Evolutionary conservation across 2,329 filamentous ascomycete species (phyloP).

Genomic region (Sporothrix dimorphospora): DNA sequence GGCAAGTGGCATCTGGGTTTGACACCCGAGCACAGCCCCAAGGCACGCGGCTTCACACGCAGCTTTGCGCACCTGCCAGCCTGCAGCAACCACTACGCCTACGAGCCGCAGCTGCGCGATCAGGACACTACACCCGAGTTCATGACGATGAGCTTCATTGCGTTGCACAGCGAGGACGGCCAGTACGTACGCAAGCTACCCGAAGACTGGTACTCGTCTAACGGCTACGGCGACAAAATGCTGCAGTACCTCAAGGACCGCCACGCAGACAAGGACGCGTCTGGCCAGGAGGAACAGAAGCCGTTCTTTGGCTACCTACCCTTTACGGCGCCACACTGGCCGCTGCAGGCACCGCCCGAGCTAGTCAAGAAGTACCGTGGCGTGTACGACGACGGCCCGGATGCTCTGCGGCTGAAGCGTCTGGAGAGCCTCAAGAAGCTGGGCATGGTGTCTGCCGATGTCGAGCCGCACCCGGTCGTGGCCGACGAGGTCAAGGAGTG

Average conservation of each 20-base stretch:
- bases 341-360: constrained; percentile 46
- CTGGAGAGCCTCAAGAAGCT: constrained; percentile 42
- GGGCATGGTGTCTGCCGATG: constrained; percentile 57
- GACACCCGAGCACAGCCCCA: not conserved
- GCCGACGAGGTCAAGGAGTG: constrained; percentile 52
- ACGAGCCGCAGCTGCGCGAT: constrained; percentile 6
- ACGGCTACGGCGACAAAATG: constrained; percentile 57
- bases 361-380: constrained; percentile 61
- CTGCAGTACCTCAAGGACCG: constrained; percentile 55
- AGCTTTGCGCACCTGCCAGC: constrained; percentile 5
- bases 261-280: constrained; percentile 33
- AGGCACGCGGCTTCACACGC: not conserved
- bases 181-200: constrained; percentile 40
- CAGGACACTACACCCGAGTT: constrained; percentile 39
- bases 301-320: constrained; percentile 65
- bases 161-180: constrained; percentile 44
- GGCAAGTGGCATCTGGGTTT: constrained; percentile 15
- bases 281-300: constrained; percentile 39
- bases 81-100: constrained; percentile 5
- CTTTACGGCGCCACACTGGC: constrained; percentile 67
- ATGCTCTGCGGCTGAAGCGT: constrained; percentile 58
- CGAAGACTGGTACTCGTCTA: constrained; percentile 51
- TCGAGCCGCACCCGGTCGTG: constrained; percentile 54
- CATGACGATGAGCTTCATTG: constrained; percentile 13
- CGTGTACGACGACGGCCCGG: constrained; percentile 63